Percentiles rank a stretch among this genome's conserved stretches.
These are phyloP conservation scores for Neofusicoccum kwambonambiense DNA, from an alignment of 2,329 filamentous ascomycete genomes.

Conservation along the genomic window DNA sequence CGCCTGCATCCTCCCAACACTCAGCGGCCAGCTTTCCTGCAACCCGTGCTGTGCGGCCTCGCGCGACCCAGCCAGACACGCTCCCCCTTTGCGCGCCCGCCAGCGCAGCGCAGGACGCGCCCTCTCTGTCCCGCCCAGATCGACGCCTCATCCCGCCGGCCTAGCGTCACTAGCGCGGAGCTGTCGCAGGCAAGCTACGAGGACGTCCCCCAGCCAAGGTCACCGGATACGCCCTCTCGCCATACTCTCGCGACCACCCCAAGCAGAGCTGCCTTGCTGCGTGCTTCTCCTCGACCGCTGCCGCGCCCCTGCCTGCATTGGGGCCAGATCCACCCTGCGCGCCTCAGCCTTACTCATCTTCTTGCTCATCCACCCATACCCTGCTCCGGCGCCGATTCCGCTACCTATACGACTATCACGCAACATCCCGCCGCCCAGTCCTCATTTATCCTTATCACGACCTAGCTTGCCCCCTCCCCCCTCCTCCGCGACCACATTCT, in stretches of 20 bases:
- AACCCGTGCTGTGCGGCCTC: not conserved
- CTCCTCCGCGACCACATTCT: not conserved
- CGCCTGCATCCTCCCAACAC: not conserved
- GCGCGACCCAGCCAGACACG: not conserved
- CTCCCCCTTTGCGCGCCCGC: not conserved
- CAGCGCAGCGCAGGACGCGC: not conserved
- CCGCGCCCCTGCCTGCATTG: not conserved
- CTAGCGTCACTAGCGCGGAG: constrained; percentile 4
- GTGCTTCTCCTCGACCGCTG: not conserved
- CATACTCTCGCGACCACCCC: not conserved
- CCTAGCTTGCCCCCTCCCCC: not conserved
- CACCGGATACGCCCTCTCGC: constrained; percentile 13
- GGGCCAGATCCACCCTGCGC: not conserved
- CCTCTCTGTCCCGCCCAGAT: not conserved
- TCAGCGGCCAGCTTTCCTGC: not conserved
- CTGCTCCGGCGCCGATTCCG: not conserved
- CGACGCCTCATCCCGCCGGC: constrained; percentile 5
- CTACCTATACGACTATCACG: constrained; percentile 4
- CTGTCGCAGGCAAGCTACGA: constrained; percentile 6
- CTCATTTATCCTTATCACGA: not conserved
- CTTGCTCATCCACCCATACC: constrained; percentile 4
- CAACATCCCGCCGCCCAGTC: constrained; percentile 1
- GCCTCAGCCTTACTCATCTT: constrained; percentile 17
- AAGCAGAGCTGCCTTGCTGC: not conserved
- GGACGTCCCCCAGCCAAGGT: not conserved